phyloP scores from a whole-genome alignment of 495 filamentous ascomycete genomes.

The Aspergillus nidulans region DNA sequence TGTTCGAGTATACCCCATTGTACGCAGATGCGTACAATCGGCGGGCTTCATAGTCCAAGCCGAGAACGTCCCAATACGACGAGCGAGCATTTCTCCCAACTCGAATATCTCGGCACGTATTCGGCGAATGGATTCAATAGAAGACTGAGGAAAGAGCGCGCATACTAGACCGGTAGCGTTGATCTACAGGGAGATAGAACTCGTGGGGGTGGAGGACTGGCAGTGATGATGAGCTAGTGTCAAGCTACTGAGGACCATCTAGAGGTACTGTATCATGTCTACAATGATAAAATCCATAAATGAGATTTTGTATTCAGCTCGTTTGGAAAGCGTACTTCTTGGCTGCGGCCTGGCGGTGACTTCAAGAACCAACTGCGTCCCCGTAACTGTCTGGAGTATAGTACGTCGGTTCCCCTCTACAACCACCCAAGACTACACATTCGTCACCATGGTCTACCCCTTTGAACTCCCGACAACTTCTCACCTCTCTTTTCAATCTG shows the following conservation, averaged over 20 bases:
- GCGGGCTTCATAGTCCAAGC: background rate
- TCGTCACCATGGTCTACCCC: constrained; percentile 71
- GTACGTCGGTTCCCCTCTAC: background rate
- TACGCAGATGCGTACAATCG: background rate
- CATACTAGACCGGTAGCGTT: background rate
- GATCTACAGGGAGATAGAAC: background rate
- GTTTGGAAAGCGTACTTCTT: constrained; percentile 6
- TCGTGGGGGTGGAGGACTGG: background rate
- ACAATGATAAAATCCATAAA: background rate
- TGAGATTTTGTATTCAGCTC: background rate
- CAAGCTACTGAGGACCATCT: background rate
- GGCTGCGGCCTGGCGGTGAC: constrained; percentile 17
- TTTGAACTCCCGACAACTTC: constrained; percentile 84
- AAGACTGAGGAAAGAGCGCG: background rate
- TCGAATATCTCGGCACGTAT: background rate
- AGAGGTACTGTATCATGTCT: background rate
- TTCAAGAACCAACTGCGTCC: constrained; percentile 10
- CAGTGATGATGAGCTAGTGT: background rate
- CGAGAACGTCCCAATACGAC: background rate
- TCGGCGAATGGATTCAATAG: background rate
- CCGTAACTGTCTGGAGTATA: background rate
- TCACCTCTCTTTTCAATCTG: constrained; percentile 68
- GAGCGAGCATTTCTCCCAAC: background rate
- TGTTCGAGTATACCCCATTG: background rate
- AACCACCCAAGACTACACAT: constrained; percentile 15